Evolutionary conservation across 2,329 filamentous ascomycete genomes (phyloP).

Genomic region (Alternaria alternata): DNA sequence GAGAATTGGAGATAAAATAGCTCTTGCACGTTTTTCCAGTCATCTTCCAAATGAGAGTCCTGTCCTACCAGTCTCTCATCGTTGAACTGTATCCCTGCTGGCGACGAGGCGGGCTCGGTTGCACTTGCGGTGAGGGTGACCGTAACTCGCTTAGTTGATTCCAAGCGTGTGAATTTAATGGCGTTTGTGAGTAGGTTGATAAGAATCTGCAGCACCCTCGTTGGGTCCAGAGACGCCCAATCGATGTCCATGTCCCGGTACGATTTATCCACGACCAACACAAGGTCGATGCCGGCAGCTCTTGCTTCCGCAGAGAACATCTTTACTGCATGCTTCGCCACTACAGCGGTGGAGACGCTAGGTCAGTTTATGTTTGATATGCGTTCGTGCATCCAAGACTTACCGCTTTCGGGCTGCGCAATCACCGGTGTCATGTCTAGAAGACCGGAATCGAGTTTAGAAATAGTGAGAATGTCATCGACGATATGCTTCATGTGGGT

Average conservation of each 20-base stretch:
- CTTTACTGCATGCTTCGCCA: conserved; percentile 44
- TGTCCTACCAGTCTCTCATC: conserved; percentile 28
- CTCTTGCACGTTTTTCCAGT: conserved; percentile 45
- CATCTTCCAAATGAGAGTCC: conserved; percentile 34
- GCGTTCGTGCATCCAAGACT: neutral
- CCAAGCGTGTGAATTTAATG: conserved; percentile 55
- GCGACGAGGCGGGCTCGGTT: conserved; percentile 41
- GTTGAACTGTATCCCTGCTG: conserved; percentile 42
- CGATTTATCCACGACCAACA: conserved; percentile 45
- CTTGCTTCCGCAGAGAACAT: conserved; percentile 51
- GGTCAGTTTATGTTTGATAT: neutral
- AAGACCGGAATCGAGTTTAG: conserved; percentile 55
- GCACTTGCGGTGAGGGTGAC: conserved; percentile 48
- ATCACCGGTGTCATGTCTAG: conserved; percentile 53
- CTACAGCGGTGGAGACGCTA: neutral
- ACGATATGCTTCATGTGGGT: conserved; percentile 59
- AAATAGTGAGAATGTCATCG: conserved; percentile 57
- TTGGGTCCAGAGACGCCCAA: conserved; percentile 54
- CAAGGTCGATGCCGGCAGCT: conserved; percentile 38
- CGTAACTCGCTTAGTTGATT: conserved; percentile 38
- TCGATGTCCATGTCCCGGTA: conserved; percentile 48
- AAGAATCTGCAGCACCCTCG: conserved; percentile 50
- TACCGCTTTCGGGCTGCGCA: conserved; percentile 41
- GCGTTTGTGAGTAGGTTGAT: conserved; percentile 54
- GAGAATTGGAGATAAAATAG: conserved; percentile 45